Evolutionary conservation across 192 early-diverging fungal species (phyloP), one percentile per base, ranked within the genome.

Genomic region (Coemansia sp.): DNA sequence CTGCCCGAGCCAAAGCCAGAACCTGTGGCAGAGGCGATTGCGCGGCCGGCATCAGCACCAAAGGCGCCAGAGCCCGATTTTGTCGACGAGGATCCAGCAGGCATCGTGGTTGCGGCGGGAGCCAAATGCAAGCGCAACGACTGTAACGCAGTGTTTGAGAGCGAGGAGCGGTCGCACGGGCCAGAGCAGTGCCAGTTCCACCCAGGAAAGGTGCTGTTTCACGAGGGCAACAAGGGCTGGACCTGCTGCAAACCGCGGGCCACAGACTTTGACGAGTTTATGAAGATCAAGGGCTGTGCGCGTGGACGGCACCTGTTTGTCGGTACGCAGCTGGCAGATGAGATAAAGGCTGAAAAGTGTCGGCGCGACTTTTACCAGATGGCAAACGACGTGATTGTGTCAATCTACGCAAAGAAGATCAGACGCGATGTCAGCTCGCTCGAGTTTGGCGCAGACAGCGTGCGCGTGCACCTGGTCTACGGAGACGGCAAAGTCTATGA

Each of bases 191-290:
- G 97, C 75, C 69, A 83, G 51, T 94, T 93, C 83, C 97, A 99
- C 74, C 83, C 90, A 10, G 97, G 97, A 14, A 69, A 69, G 12
- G 91, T 95, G 6, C 81, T 99, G 34, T 99, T 99, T 83, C 97
- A 98, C 71, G 97, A 98, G 72, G 97, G 97, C 14, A 91, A 89
- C 82, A 98, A 98, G 85, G 96, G 96, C 21, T 98, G 92, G 92
- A 88, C 88, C 34, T 99, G 97, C 82, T 99, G 97, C 78, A 83
- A 90, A 56, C 87, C 94, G 37, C 90, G 93, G 62, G 96, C 95
- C 2, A 86, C 97, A 15, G 97, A 98, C 76, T 99, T 98, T 86
- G 97, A 99, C 34, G 95, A 97, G 76, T 98, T 99, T 62, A 79
- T 98, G 69, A 94, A 90, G 69, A 95, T 99, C 72, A 83, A 84